Evolutionary conservation across 805 yeast genomes (phyloP), one percentile per base, ranked within the genome.

Genomic region (Candida manassasensis): DNA sequence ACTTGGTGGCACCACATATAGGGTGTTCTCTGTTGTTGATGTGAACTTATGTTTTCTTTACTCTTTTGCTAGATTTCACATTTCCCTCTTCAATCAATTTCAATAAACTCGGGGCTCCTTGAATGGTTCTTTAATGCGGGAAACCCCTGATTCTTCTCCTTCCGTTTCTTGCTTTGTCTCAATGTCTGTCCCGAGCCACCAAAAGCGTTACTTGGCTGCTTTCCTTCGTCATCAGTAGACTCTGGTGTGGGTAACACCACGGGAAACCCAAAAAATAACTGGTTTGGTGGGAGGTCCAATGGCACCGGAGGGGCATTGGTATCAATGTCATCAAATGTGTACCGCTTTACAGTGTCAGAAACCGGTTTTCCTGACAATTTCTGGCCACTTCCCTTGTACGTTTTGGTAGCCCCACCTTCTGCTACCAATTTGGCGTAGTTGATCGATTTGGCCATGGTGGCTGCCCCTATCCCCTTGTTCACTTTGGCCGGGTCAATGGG

Each of bases 251-350:
- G 71, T 34, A 63, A 73, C 13, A 69, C 67, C 4, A 83, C 75
- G 0, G 97, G 97, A 55, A 81, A 93, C 1, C 99, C 99, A 56
- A 93, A 89, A 53, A 93, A 93, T 10, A 93, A 67, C 57, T 87
- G 90, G 16, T 95, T 95, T 26, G 74, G 82, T 0, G 96, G 94
- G 27, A 93, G 63, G 4, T 67, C 59, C 37, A 93, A 63, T 7
- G 88, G 84, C 2, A 77, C 84, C 0, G 95, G 84, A 4, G 78
- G 74, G 0, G 82, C 84, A 35, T 72, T 61, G 6, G 77, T 63
- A 37, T 73, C 75, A 27, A 78, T 50, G 36, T 66, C 65, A 16
- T 66, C 69, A 11, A 71, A 55, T 15, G 64, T 59, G 37, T 68
- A 45, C 6, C 44, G 46, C 29, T 52, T 54, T 4, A 40, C 37